Conservation (phyloP, 225 moss, liverwort and hornwort genomes). For the Asterella californica region DNA sequence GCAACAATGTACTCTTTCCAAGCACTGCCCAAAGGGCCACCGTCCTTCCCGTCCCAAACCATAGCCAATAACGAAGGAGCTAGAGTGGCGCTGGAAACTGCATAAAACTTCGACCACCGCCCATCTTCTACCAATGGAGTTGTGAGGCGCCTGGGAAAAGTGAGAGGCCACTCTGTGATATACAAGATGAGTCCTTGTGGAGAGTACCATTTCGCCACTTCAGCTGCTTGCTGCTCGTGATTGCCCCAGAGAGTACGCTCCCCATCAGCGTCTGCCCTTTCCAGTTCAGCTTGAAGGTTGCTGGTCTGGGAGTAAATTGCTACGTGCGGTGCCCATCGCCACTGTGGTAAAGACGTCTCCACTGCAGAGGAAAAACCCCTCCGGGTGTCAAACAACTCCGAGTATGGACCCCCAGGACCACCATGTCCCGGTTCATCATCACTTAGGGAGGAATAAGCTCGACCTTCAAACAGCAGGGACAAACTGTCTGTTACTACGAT, state of each 20-base stretch:
- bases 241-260: slow-evolving; percentile 87
- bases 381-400: slow-evolving; percentile 51
- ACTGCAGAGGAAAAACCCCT: slow-evolving; percentile 53
- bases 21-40: slow-evolving; percentile 59
- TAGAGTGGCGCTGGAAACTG: slow-evolving; percentile 68
- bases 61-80: slow-evolving; percentile 70
- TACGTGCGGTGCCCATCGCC: slow-evolving; percentile 97
- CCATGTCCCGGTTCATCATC: slow-evolving; percentile 35
- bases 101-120: slow-evolving; percentile 80
- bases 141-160: slow-evolving; percentile 80
- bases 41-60: slow-evolving; percentile 83
- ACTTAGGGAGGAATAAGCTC: slow-evolving; percentile 16
- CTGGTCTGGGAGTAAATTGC: slow-evolving; percentile 90
- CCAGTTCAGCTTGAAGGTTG: slow-evolving; percentile 19
- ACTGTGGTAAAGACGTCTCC: slow-evolving; percentile 77
- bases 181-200: slow-evolving; percentile 53
- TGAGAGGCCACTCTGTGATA: slow-evolving; percentile 60
- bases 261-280: slow-evolving; percentile 10
- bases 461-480: slow-evolving; percentile 35
- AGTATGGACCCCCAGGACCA: slow-evolving; percentile 27
- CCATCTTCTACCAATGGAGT: slow-evolving; percentile 72
- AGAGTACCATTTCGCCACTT: slow-evolving; percentile 34
- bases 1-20: slow-evolving; percentile 61
- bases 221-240: slow-evolving; percentile 67
- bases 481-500: slow-evolving; percentile 19